Evolutionary conservation across 495 filamentous ascomycete species (phyloP).

Genomic region (Podospora pseudopauciseta): DNA sequence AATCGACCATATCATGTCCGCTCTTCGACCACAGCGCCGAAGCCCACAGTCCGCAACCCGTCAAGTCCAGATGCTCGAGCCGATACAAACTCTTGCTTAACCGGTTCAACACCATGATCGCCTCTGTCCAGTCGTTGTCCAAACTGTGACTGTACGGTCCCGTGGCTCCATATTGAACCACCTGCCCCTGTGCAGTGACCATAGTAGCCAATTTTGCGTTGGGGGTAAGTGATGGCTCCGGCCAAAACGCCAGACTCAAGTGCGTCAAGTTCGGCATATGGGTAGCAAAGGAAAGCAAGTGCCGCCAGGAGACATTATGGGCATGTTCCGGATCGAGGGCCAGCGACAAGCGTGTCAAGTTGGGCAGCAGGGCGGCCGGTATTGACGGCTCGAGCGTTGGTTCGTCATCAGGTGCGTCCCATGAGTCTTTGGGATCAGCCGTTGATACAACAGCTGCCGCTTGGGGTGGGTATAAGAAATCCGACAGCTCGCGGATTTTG

Average conservation of each 20-base stretch:
- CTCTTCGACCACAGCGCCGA: slow-evolving; percentile 49
- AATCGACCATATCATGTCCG: slow-evolving; percentile 40
- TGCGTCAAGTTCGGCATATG: slow-evolving; percentile 67
- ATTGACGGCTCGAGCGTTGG: slow-evolving; percentile 13
- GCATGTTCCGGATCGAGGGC: slow-evolving; percentile 36
- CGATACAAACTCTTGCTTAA: slow-evolving; percentile 64
- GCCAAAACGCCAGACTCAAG: slow-evolving; percentile 78
- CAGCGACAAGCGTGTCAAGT: slow-evolving; percentile 55
- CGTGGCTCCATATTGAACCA: slow-evolving; percentile 57
- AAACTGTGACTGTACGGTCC: slow-evolving; percentile 60
- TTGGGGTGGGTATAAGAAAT: slow-evolving; percentile 44
- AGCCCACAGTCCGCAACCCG: slow-evolving; percentile 71
- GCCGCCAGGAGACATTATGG: slow-evolving; percentile 57
- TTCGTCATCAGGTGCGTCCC: slow-evolving; percentile 36
- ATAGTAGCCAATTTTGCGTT: slow-evolving; percentile 53
- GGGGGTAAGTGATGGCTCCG: slow-evolving; percentile 64
- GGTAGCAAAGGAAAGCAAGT: slow-evolving; percentile 58
- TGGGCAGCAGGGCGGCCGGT: slow-evolving; percentile 41
- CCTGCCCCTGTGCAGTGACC: slow-evolving; percentile 37
- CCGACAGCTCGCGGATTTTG: slow-evolving; percentile 55
- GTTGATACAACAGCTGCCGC: slow-evolving; percentile 10
- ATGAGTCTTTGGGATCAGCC: slow-evolving; percentile 33
- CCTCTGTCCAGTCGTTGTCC: slow-evolving; percentile 68
- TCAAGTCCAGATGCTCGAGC: slow-evolving; percentile 75
- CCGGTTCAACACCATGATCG: slow-evolving; percentile 62